Conservation (phyloP, 2,329 filamentous ascomycete species). For the Fusarium mexicanum region DNA sequence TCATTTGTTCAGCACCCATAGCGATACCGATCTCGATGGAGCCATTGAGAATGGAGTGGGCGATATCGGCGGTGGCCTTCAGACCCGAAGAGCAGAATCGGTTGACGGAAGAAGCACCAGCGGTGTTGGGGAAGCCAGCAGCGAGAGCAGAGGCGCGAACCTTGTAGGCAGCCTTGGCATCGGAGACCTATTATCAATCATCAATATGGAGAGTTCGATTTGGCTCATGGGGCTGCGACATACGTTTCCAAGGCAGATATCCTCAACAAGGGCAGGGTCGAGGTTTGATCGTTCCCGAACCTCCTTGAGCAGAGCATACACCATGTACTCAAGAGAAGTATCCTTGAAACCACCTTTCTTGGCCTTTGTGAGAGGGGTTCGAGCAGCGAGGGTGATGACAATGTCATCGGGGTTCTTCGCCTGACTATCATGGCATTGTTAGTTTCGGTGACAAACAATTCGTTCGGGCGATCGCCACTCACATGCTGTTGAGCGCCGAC, state of each 20-base stretch:
- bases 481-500: conserved; percentile 80
- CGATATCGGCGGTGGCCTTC: conserved; percentile 94
- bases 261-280: conserved; percentile 83
- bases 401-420: conserved; percentile 95
- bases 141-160: conserved; percentile 87
- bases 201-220: background rate
- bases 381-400: conserved; percentile 91
- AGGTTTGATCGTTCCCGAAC: conserved; percentile 77
- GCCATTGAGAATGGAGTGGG: conserved; percentile 82
- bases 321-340: conserved; percentile 84
- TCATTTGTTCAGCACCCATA: conserved; percentile 91
- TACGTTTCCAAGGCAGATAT: conserved; percentile 94
- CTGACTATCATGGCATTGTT: conserved; percentile 63
- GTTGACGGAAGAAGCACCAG: conserved; percentile 83
- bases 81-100: conserved; percentile 98
- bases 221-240: background rate
- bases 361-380: conserved; percentile 89
- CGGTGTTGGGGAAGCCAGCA: conserved; percentile 93
- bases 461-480: conserved; percentile 51
- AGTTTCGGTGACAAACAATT: background rate
- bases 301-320: conserved; percentile 85
- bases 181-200: conserved; percentile 69
- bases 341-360: conserved; percentile 96
- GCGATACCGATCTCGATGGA: conserved; percentile 89
- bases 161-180: conserved; percentile 89